A percentile compares a stretch with the other conserved stretches of the same genome.
Conservation (phyloP, 768 basidiomycete genomes). For the Boletus speciosus region DNA sequence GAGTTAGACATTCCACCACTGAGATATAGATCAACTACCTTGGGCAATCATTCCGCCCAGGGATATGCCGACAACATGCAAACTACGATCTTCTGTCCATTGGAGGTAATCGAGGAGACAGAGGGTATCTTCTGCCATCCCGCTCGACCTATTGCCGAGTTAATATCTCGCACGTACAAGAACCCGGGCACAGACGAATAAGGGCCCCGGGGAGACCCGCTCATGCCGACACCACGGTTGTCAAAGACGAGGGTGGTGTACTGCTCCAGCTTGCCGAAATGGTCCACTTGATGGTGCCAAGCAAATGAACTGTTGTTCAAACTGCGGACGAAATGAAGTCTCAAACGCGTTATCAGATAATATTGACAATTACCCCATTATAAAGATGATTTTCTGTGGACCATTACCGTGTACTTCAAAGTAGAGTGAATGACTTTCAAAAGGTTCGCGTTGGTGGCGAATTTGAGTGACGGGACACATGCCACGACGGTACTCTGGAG, state of each 20-base stretch:
- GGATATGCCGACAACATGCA: constrained; percentile 74
- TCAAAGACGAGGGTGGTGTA: constrained; percentile 75
- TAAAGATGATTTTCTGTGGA: constrained; percentile 62
- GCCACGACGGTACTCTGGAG: constrained; percentile 48
- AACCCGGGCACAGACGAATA: constrained; percentile 55
- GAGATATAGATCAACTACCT: constrained; percentile 37
- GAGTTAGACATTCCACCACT: not conserved
- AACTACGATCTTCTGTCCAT: constrained; percentile 58
- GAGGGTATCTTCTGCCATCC: constrained; percentile 75
- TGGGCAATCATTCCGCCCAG: constrained; percentile 85
- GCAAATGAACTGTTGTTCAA: constrained; percentile 61
- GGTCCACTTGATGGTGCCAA: constrained; percentile 61
- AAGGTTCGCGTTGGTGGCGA: constrained; percentile 41
- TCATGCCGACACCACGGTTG: constrained; percentile 81
- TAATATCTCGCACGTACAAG: not conserved
- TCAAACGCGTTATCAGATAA: not conserved
- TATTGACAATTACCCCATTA: constrained; percentile 59
- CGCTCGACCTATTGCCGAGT: constrained; percentile 49
- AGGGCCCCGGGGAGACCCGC: constrained; percentile 65
- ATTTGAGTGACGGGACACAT: constrained; percentile 69
- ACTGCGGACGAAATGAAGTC: constrained; percentile 30
- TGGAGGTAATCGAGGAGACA: constrained; percentile 65
- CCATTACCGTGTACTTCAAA: constrained; percentile 75
- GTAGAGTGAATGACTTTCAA: constrained; percentile 73
- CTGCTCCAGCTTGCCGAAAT: constrained; percentile 53